These are phyloP conservation scores for Jacaranda copaia DNA, from an alignment of 257 asterid genomes.

Conservation along the genomic window DNA sequence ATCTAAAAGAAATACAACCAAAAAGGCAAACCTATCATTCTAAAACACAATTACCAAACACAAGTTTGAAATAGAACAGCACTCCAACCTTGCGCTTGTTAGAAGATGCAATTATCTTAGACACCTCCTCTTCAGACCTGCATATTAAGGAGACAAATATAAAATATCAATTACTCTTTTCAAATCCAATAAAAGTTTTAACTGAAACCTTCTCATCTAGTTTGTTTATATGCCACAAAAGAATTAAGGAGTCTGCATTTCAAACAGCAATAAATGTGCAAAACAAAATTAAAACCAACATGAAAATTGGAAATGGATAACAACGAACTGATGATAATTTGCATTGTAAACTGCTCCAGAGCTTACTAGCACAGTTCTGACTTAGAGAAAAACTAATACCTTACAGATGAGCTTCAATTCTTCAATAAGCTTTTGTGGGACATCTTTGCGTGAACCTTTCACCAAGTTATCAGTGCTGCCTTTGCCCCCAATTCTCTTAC, in stretches of 20 bases:
- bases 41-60: conserved; percentile 2
- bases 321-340: not conserved
- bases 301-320: not conserved
- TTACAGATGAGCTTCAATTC: conserved; percentile 76
- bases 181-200: not conserved
- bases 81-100: conserved; percentile 76
- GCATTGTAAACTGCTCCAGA: not conserved
- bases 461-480: conserved; percentile 71
- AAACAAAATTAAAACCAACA: not conserved
- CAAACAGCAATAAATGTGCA: not conserved
- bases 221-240: conserved; percentile 10
- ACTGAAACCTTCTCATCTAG: not conserved
- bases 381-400: conserved; percentile 48
- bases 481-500: conserved; percentile 69
- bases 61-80: conserved; percentile 28
- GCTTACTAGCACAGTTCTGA: not conserved
- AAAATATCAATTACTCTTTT: not conserved
- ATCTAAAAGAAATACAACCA: not conserved
- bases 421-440: conserved; percentile 69
- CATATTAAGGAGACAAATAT: conserved; percentile 32
- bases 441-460: conserved; percentile 65
- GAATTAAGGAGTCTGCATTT: conserved; percentile 3
- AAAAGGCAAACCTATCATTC: conserved; percentile 23
- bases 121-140: conserved; percentile 94
- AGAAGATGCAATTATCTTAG: conserved; percentile 80